phyloP scores from a whole-genome alignment of 345 rosid genomes.

The Erucastrum elatum region DNA sequence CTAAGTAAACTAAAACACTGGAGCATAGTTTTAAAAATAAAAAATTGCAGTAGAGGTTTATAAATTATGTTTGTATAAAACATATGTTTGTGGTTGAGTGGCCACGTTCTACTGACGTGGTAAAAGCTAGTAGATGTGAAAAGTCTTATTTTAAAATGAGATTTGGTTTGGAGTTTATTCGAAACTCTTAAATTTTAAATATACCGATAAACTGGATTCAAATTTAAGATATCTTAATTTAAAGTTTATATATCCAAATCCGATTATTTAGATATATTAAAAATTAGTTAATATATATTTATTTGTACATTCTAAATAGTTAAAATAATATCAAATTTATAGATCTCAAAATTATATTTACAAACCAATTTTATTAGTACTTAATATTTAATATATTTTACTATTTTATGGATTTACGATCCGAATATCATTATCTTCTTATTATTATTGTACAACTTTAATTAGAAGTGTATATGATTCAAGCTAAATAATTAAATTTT shows the following conservation, averaged over 20 bases:
- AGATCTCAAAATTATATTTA: too few relatives aligned
- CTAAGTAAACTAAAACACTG: too few relatives aligned
- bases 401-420: background rate
- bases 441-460: background rate
- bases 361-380: too few relatives aligned
- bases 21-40: background rate
- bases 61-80: background rate
- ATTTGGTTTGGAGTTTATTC: too few relatives aligned
- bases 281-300: too few relatives aligned
- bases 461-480: background rate
- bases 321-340: too few relatives aligned
- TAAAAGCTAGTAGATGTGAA: too few relatives aligned
- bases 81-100: background rate
- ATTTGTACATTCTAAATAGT: background rate
- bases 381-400: background rate
- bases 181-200: too few relatives aligned
- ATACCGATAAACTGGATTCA: too few relatives aligned
- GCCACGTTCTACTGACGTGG: background rate
- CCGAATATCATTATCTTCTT: background rate
- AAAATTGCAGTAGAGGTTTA: background rate
- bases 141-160: too few relatives aligned
- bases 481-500: background rate
- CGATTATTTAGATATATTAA: too few relatives aligned
- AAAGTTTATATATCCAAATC: too few relatives aligned
- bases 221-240: background rate